Evolutionary conservation across 352 stramenopile genomes (phyloP), one percentile per base, ranked within the genome.

Genomic region (Phytopythium litorale): DNA sequence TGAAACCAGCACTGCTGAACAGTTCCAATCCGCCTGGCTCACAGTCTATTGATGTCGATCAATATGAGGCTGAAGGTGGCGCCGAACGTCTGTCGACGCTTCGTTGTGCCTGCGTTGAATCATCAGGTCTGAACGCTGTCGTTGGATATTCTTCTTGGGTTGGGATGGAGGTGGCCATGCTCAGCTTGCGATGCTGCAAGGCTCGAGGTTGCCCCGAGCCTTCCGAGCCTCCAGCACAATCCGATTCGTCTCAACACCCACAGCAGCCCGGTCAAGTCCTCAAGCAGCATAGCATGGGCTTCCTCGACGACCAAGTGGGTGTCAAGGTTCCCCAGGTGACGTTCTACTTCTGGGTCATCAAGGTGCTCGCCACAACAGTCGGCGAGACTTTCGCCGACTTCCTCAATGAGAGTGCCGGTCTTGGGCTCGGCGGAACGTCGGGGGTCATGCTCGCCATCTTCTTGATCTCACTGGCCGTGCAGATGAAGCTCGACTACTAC

Each of bases 301-400:
- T 67, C 30, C 60, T 63, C 37, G 50, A 67, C 21, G 62, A 67
- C 8, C 35, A 53, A 56, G 56, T 64, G 16, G 62, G 19, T 12
- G 62, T 67, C 57, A 69, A 69, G 52, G 63, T 69, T 25, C 63
- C 63, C 12, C 63, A 62, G 25, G 58, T 69, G 16, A 69, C 63
- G 42, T 30, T 62, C 37, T 67, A 58, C 58, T 69, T 68, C 58
- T 69, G 61, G 62, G 58, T 68, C 55, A 70, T 72, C 62, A 72
- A 72, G 52, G 63, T 69, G 30, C 58, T 69, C 5, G 66, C 62
- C 8, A 72, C 62, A 3, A 72, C 64, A 11, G 66, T 69, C 19
- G 66, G 66, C 28, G 62, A 72, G 37, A 72, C 66, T 3, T 69
- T 69, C 33, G 62, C 62, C 50, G 62, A 72, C 38, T 69, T 69